A percentile compares a stretch with the other conserved stretches of the same genome.
Evolutionary conservation across 179 eudicot species (phyloP).

Genomic region (Beta lomatogona): DNA sequence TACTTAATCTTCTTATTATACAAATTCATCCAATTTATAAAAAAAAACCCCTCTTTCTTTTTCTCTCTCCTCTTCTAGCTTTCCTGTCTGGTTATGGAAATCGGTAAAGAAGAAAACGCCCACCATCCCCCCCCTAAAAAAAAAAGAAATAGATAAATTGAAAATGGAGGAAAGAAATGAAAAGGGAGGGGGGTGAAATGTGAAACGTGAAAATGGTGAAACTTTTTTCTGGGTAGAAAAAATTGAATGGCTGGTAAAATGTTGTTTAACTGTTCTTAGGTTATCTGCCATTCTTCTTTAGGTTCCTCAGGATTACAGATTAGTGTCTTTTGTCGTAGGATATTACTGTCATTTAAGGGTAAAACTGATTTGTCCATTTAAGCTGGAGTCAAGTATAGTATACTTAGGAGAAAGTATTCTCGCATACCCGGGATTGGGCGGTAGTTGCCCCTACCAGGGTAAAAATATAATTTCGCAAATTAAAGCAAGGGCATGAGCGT

Average conservation of each 20-base stretch:
- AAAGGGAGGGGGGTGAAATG: background rate
- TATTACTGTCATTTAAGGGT: too few species aligned
- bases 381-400: too few species aligned
- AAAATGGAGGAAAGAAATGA: too few species aligned
- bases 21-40: too few species aligned
- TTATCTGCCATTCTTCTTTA: conserved; percentile 5
- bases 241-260: conserved; percentile 13
- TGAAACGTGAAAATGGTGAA: background rate
- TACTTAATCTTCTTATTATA: too few species aligned
- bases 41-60: background rate
- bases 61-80: background rate
- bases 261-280: conserved; percentile 19
- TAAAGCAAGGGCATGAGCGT: too few species aligned
- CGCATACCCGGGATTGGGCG: too few species aligned
- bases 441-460: too few species aligned
- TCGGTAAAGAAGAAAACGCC: background rate
- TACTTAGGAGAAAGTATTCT: too few species aligned
- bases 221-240: conserved; percentile 11
- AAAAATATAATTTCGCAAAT: too few species aligned
- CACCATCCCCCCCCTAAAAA: too few species aligned
- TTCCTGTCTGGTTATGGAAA: conserved; percentile 6
- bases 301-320: background rate
- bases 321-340: background rate
- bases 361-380: too few species aligned
- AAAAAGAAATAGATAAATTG: background rate